Percentiles rank a stretch among this genome's conserved stretches.
These are phyloP conservation scores for Gomphus bonarii DNA, from an alignment of 1,284 basidiomycete species.

Conservation along the genomic window DNA sequence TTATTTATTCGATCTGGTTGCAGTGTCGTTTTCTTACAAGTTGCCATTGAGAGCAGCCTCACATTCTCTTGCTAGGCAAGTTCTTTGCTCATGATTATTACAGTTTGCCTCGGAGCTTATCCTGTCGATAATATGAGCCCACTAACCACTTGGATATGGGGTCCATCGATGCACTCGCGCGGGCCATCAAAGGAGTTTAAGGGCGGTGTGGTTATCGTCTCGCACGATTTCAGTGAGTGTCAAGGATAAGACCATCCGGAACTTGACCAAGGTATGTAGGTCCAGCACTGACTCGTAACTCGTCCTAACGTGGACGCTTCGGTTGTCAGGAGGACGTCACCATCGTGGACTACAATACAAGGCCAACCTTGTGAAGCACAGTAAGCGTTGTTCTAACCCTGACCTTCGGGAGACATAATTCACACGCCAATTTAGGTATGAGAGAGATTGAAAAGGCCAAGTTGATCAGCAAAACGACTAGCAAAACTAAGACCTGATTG, in stretches of 20 bases:
- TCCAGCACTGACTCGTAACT: neutral
- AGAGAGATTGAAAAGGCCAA: conserved; percentile 86
- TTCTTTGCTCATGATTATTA: neutral
- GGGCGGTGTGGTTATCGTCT: conserved; percentile 96
- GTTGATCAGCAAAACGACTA: conserved; percentile 72
- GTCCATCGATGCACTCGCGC: conserved; percentile 91
- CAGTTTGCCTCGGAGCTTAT: neutral
- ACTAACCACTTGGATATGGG: conserved; percentile 94
- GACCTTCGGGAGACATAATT: conserved; percentile 4
- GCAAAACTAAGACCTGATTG: conserved; percentile 42
- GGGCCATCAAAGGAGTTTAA: conserved; percentile 95
- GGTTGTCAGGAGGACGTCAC: conserved; percentile 60
- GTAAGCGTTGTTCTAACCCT: conserved; percentile 26
- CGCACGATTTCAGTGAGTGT: conserved; percentile 87
- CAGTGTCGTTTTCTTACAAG: conserved; percentile 85
- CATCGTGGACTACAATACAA: conserved; percentile 92
- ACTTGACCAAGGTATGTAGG: conserved; percentile 57
- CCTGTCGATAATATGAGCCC: conserved; percentile 52
- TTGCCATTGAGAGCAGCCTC: conserved; percentile 91
- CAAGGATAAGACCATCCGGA: conserved; percentile 87
- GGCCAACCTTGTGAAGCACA: conserved; percentile 63
- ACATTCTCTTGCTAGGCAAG: conserved; percentile 74
- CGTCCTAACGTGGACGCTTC: conserved; percentile 14
- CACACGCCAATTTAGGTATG: conserved; percentile 34
- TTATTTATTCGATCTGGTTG: conserved; percentile 12